phyloP scores from a whole-genome alignment of 1,139 yeast genomes.

The Yamadazyma siamensis region DNA sequence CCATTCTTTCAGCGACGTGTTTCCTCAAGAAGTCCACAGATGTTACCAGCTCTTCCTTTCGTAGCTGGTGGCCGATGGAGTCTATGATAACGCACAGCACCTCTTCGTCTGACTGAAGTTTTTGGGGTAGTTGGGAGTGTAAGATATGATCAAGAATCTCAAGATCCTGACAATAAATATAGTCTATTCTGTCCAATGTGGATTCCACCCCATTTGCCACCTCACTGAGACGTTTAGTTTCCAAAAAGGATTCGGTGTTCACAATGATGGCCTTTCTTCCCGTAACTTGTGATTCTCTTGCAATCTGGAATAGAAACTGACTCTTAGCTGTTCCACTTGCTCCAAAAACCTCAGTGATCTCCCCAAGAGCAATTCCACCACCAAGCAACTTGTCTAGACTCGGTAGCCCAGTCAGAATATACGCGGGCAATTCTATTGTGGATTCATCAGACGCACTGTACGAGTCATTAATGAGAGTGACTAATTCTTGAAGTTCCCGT shows the following conservation, averaged over 20 bases:
- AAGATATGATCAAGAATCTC: slow-evolving; percentile 75
- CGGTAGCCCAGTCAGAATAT: background rate
- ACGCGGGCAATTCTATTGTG: background rate
- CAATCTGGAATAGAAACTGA: slow-evolving; percentile 65
- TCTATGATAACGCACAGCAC: slow-evolving; percentile 65
- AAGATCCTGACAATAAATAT: slow-evolving; percentile 63
- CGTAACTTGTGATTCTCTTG: slow-evolving; percentile 50
- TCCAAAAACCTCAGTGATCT: slow-evolving; percentile 78
- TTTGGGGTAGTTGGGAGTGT: slow-evolving; percentile 64
- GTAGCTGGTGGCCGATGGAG: slow-evolving; percentile 80
- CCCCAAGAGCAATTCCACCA: slow-evolving; percentile 69
- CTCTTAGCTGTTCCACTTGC: slow-evolving; percentile 85
- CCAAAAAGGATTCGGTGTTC: slow-evolving; percentile 72
- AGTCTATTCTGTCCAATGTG: slow-evolving; percentile 50
- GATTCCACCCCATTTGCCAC: slow-evolving; percentile 14
- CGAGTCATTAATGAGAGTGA: slow-evolving; percentile 9
- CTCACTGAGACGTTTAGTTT: slow-evolving; percentile 55
- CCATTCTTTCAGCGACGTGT: slow-evolving; percentile 21
- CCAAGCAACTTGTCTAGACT: slow-evolving; percentile 53
- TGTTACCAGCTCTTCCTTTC: slow-evolving; percentile 56
- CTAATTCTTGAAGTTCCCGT: slow-evolving; percentile 41
- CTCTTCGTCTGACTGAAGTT: slow-evolving; percentile 34
- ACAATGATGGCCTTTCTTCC: slow-evolving; percentile 54
- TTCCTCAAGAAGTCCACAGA: slow-evolving; percentile 25
- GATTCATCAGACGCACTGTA: slow-evolving; percentile 55